A percentile compares a stretch with the other conserved stretches of the same genome.
Conservation (phyloP, 345 rosid species). For the Excoecaria cochinchinensis region DNA sequence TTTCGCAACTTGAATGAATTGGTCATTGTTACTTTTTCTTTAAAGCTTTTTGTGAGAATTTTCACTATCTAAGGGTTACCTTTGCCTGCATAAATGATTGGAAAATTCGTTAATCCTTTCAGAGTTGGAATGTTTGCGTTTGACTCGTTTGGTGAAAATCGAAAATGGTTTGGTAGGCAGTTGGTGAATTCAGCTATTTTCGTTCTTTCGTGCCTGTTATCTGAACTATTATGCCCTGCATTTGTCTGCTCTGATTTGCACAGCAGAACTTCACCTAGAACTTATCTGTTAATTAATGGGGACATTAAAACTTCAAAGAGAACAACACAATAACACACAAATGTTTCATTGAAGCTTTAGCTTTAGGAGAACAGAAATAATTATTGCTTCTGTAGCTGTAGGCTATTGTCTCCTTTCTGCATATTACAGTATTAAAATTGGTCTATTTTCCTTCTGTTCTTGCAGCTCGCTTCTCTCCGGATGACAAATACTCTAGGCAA, state of each 20-base stretch:
- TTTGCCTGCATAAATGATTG: background rate
- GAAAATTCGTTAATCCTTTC: background rate
- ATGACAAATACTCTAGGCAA: constrained; percentile 76
- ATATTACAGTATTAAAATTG: background rate
- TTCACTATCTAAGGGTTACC: background rate
- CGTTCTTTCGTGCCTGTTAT: background rate
- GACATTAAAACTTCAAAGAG: background rate
- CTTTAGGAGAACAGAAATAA: background rate
- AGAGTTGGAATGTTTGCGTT: background rate
- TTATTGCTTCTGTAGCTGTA: background rate
- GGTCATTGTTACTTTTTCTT: background rate
- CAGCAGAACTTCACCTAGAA: background rate
- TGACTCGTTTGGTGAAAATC: background rate
- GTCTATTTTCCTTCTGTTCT: background rate
- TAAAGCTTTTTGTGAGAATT: background rate
- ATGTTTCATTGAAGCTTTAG: background rate
- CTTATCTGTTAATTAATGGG: background rate
- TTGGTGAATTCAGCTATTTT: background rate
- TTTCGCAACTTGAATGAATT: background rate
- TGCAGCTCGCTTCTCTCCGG: constrained; percentile 89
- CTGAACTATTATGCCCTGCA: too few relatives aligned
- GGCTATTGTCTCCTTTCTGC: background rate
- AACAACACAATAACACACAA: too few relatives aligned
- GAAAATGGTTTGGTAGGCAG: background rate
- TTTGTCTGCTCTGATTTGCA: too few relatives aligned